A percentile compares a stretch with the other conserved stretches of the same genome.
These are phyloP conservation scores for Chlorociboria aeruginascens DNA, from an alignment of 495 filamentous ascomycete genomes.

Conservation along the genomic window DNA sequence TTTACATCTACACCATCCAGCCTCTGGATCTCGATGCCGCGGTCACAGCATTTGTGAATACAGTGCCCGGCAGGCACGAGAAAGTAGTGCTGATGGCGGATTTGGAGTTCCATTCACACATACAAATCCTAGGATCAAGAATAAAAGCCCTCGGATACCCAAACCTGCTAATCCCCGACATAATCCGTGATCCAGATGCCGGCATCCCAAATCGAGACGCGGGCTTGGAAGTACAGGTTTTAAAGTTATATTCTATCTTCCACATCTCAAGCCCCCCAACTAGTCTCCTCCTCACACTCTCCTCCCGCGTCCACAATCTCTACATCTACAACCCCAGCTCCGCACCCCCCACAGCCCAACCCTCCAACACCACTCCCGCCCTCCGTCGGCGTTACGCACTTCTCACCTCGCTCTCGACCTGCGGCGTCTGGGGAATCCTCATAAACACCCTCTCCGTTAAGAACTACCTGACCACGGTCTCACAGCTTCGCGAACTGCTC, in stretches of 20 bases:
- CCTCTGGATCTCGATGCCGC: constrained; percentile 45
- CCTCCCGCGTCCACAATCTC: constrained; percentile 65
- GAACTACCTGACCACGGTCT: constrained; percentile 75
- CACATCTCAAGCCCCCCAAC: constrained; percentile 81
- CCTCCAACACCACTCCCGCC: constrained; percentile 29
- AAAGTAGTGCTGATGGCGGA: constrained; percentile 82
- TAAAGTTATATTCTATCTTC: constrained; percentile 69
- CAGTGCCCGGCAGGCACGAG: constrained; percentile 47
- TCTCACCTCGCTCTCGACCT: constrained; percentile 67
- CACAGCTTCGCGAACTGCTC: constrained; percentile 61
- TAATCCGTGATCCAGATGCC: constrained; percentile 70
- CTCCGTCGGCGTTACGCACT: constrained; percentile 82
- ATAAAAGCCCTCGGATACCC: constrained; percentile 53
- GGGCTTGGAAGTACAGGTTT: constrained; percentile 26
- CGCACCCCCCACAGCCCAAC: constrained; percentile 22
- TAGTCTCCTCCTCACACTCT: constrained; percentile 74
- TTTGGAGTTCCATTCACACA: constrained; percentile 67
- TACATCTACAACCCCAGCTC: constrained; percentile 63
- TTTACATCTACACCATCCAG: constrained; percentile 80
- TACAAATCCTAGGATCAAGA: constrained; percentile 36
- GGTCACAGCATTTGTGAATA: constrained; percentile 49
- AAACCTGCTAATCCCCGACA: constrained; percentile 52
- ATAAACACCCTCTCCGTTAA: constrained; percentile 89
- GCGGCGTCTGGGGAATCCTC: constrained; percentile 77
- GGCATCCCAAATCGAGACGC: constrained; percentile 71